phyloP scores from a whole-genome alignment of 192 early-diverging fungal species.

The Coemansia sp. region DNA sequence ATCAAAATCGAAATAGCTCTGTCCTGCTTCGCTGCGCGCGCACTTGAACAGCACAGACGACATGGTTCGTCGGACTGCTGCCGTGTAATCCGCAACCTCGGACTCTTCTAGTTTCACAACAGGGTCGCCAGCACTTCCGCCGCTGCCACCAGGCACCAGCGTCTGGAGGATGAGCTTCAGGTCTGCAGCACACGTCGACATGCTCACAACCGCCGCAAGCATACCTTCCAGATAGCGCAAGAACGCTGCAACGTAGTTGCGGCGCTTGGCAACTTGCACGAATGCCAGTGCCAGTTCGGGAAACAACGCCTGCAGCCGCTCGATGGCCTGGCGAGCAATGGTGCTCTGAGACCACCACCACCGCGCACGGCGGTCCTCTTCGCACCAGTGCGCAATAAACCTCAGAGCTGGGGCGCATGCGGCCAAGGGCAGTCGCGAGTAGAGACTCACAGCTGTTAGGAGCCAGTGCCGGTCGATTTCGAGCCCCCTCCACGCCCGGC shows the following conservation, averaged over 20 bases:
- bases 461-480: conserved; percentile 23
- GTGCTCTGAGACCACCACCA: conserved; percentile 34
- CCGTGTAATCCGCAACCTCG: conserved; percentile 13
- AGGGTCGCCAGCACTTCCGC: not conserved
- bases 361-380: conserved; percentile 8
- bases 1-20: conserved; percentile 29
- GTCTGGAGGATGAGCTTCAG: conserved; percentile 27
- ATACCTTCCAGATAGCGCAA: conserved; percentile 7
- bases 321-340: conserved; percentile 19
- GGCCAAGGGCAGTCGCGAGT: conserved; percentile 2
- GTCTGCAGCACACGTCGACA: conserved; percentile 16
- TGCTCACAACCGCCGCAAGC: conserved; percentile 18
- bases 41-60: conserved; percentile 10
- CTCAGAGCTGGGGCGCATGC: conserved; percentile 10
- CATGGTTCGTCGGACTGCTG: conserved; percentile 11
- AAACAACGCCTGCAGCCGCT: conserved; percentile 20
- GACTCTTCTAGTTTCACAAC: not conserved
- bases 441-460: conserved; percentile 6
- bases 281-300: not conserved
- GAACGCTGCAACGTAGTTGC: conserved; percentile 1
- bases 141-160: conserved; percentile 14
- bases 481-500: conserved; percentile 5
- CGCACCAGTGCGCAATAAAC: conserved; percentile 28
- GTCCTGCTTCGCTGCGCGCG: conserved; percentile 2
- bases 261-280: not conserved